Conservation (phyloP, 1,139 yeast genomes). For the Scheffersomyces illinoinensis region DNA sequence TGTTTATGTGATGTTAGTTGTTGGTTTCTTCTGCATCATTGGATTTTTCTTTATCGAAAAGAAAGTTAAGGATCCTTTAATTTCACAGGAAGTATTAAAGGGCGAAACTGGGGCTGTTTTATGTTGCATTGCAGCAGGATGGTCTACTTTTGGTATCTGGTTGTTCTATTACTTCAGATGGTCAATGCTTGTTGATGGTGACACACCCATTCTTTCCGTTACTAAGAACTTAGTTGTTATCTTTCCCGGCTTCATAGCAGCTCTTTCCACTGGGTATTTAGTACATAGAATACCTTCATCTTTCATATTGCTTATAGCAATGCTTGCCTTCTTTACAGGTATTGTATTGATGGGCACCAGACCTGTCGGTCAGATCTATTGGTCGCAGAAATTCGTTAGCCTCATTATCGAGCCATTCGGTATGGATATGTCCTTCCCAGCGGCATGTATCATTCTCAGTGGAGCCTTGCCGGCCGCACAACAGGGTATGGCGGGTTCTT, state of each 20-base stretch:
- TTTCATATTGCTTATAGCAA: constrained; percentile 44
- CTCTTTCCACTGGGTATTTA: constrained; percentile 41
- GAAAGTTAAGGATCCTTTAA: constrained; percentile 41
- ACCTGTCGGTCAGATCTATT: constrained; percentile 48
- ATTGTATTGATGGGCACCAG: constrained; percentile 43
- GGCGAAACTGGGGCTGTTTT: constrained; percentile 48
- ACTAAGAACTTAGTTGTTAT: constrained; percentile 27
- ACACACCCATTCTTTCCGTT: constrained; percentile 35
- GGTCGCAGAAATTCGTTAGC: constrained; percentile 56
- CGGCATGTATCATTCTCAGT: constrained; percentile 55
- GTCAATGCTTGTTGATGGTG: constrained; percentile 29
- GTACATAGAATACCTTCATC: constrained; percentile 41
- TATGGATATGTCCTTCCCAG: constrained; percentile 69
- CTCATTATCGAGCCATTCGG: constrained; percentile 53
- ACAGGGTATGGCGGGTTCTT: constrained; percentile 68
- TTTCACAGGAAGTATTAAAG: constrained; percentile 43
- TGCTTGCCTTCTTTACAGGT: constrained; percentile 45
- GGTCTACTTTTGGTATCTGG: constrained; percentile 67
- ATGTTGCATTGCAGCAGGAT: constrained; percentile 54
- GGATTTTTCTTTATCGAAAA: constrained; percentile 38
- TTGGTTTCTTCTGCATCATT: constrained; percentile 41
- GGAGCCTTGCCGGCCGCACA: constrained; percentile 51
- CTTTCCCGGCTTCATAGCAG: constrained; percentile 44
- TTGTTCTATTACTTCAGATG: constrained; percentile 45
- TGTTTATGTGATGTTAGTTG: constrained; percentile 50